A percentile compares a stretch with the other conserved stretches of the same genome.
Conservation (phyloP, 345 rosid species). For the Garcia nutans region DNA sequence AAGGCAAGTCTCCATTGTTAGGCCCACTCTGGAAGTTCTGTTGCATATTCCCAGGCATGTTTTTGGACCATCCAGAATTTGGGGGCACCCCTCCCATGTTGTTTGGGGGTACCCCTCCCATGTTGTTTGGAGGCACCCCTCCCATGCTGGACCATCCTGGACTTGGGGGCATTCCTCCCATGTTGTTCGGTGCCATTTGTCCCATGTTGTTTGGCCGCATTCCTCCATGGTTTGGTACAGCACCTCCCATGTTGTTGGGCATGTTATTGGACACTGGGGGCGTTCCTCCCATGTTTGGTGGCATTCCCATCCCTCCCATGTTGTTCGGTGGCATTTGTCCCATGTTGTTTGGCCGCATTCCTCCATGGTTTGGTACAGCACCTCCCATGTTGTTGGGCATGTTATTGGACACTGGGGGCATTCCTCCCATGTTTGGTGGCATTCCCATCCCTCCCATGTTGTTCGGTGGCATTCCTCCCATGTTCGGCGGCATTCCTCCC, state of each 20-base stretch:
- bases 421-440: slow-evolving; percentile 19
- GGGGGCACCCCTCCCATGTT: slow-evolving; percentile 28
- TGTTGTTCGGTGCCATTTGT: slow-evolving; percentile 7
- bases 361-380: background rate
- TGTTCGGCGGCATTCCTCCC: slow-evolving; percentile 26
- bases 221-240: slow-evolving; percentile 20
- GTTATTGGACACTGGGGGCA: background rate
- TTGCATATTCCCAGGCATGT: slow-evolving; percentile 17
- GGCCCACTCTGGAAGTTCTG: slow-evolving; percentile 19
- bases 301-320: slow-evolving; percentile 29
- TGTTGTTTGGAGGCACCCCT: no score
- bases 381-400: slow-evolving; percentile 14
- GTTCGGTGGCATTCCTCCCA: slow-evolving; percentile 12
- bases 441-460: slow-evolving; percentile 26
- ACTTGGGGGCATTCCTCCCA: background rate
- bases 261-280: slow-evolving; percentile 4
- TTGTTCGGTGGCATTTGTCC: slow-evolving; percentile 11
- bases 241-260: slow-evolving; percentile 13
- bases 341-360: slow-evolving; percentile 19
- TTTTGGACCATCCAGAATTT: slow-evolving; percentile 19
- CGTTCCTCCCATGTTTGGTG: slow-evolving; percentile 28
- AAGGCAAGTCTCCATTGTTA: slow-evolving; percentile 14
- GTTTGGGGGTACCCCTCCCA: slow-evolving; percentile 8
- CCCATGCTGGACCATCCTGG: no score
- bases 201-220: slow-evolving; percentile 7